Evolutionary conservation across 257 asterid species (phyloP).

Genomic region (Anisodus acutangulus): DNA sequence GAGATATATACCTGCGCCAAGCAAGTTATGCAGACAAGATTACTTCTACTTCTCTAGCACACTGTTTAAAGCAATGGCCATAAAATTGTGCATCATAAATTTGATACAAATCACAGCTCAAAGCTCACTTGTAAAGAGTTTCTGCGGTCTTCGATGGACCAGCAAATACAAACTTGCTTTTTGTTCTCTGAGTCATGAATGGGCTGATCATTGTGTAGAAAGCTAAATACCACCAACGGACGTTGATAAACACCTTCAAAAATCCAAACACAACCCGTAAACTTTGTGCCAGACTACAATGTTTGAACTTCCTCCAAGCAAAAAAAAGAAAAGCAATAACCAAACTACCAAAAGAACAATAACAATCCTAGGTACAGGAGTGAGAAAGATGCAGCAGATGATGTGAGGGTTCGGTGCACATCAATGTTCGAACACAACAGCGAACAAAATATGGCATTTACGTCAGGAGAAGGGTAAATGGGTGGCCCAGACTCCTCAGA

Average conservation of each 20-base stretch:
- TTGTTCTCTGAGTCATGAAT: slow-evolving; percentile 84
- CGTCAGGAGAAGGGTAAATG: no score
- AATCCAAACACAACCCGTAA: neutral
- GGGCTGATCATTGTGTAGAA: slow-evolving; percentile 88
- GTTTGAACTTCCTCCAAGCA: neutral
- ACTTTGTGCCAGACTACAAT: slow-evolving; percentile 7
- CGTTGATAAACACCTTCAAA: slow-evolving; percentile 81
- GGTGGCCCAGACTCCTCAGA: no score
- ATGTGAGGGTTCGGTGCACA: no score
- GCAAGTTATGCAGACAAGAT: slow-evolving; percentile 25
- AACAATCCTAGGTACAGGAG: neutral
- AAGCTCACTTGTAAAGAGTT: slow-evolving; percentile 74
- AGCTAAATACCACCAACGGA: slow-evolving; percentile 98
- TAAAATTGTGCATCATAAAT: slow-evolving; percentile 1
- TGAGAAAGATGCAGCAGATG: no score
- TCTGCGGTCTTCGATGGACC: slow-evolving; percentile 77
- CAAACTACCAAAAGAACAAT: neutral
- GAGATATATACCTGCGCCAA: slow-evolving; percentile 61
- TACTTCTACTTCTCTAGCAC: slow-evolving; percentile 15
- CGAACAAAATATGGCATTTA: no score
- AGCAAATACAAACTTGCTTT: slow-evolving; percentile 85
- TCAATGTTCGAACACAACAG: no score
- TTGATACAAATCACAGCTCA: slow-evolving; percentile 28
- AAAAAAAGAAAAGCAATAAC: neutral
- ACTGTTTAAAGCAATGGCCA: neutral